phyloP scores from a whole-genome alignment of 2,329 filamentous ascomycete genomes.

The Karstenula rhodostoma region DNA sequence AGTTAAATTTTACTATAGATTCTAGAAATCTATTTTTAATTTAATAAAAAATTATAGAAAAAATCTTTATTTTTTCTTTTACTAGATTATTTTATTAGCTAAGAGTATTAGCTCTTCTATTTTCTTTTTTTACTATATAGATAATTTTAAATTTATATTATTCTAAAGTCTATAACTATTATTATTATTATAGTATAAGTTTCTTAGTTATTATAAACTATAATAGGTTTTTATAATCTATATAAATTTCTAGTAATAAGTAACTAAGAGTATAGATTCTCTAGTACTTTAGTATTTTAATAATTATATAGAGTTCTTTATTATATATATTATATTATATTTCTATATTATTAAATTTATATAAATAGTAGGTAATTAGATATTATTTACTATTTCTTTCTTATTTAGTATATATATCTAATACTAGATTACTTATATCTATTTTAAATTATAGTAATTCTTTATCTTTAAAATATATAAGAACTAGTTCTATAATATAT shows the following conservation, averaged over 20 bases:
- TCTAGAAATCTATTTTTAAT: not conserved
- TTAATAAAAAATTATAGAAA: not conserved
- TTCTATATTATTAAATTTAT: too few relatives aligned
- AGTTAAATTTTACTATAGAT: not conserved
- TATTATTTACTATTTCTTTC: too few relatives aligned
- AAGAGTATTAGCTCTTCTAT: not conserved
- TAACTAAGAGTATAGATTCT: not conserved
- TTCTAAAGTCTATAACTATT: not conserved
- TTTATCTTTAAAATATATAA: too few relatives aligned
- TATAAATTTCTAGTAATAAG: not conserved
- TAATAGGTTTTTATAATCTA: not conserved
- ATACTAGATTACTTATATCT: too few relatives aligned
- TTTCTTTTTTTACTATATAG: not conserved
- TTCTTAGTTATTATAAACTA: not conserved
- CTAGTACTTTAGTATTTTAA: not conserved
- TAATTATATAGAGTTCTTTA: too few relatives aligned
- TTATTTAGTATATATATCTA: too few relatives aligned
- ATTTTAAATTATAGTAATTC: too few relatives aligned
- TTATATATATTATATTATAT: too few relatives aligned
- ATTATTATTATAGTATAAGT: not conserved
- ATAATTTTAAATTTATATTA: constrained; percentile 2
- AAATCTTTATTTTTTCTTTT: not conserved
- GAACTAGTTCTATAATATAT: too few relatives aligned
- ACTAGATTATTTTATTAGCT: not conserved
- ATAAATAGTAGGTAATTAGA: too few relatives aligned